These are phyloP conservation scores for Colletotrichum ledebouriae DNA, from an alignment of 2,329 filamentous ascomycete genomes.

Conservation along the genomic window DNA sequence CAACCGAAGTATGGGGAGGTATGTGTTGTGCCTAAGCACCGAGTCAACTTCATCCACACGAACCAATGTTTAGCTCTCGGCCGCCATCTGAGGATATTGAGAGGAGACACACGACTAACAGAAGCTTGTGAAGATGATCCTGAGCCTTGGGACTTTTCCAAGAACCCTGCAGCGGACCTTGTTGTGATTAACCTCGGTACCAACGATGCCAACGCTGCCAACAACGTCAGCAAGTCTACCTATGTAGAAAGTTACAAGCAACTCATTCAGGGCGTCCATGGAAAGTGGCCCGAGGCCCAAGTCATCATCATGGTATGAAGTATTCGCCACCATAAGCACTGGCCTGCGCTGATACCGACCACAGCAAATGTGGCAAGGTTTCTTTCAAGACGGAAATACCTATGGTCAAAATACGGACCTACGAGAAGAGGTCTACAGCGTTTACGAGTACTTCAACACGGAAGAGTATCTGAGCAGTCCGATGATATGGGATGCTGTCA, in stretches of 20 bases:
- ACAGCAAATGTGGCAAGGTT: constrained; percentile 69
- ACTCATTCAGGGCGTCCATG: constrained; percentile 61
- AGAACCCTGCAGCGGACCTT: constrained; percentile 57
- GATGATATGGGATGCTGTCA: constrained; percentile 55
- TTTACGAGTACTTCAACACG: constrained; percentile 67
- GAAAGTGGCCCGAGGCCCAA: constrained; percentile 60
- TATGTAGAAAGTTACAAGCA: constrained; percentile 59
- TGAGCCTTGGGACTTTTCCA: constrained; percentile 60
- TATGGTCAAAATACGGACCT: constrained; percentile 63
- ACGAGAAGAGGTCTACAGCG: constrained; percentile 62
- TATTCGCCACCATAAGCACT: not conserved
- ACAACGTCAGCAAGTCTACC: constrained; percentile 54
- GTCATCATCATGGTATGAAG: constrained; percentile 59
- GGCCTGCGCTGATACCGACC: constrained; percentile 19
- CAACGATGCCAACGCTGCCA: constrained; percentile 59
- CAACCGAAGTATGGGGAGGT: constrained; percentile 58
- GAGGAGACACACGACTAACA: constrained; percentile 13
- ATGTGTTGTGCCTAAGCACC: constrained; percentile 45
- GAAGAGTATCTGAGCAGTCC: constrained; percentile 56
- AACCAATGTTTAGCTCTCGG: constrained; percentile 5
- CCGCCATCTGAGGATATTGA: not conserved
- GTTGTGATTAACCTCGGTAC: constrained; percentile 63
- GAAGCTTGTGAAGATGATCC: constrained; percentile 51
- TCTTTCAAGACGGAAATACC: constrained; percentile 62
- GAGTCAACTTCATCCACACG: not conserved